Percentiles rank a stretch among this genome's conserved stretches.
Evolutionary conservation across 495 filamentous ascomycete species (phyloP).

Genomic region (Hapsidospora chrysogenum): DNA sequence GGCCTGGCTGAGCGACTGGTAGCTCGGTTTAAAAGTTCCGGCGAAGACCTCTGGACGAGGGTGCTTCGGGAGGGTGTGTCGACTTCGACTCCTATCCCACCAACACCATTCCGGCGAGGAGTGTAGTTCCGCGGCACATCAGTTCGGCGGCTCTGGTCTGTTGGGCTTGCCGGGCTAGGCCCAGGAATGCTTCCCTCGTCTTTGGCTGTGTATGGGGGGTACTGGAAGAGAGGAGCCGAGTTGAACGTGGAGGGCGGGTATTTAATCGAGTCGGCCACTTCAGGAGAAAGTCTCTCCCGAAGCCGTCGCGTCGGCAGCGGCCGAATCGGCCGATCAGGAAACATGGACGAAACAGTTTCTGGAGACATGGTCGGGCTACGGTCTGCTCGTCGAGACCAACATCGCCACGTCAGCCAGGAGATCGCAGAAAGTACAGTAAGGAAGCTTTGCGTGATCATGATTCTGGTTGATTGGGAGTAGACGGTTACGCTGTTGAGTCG

Average conservation of each 20-base stretch:
- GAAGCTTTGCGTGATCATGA: too few relatives aligned
- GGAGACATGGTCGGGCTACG: constrained; percentile 34
- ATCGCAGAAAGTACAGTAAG: too few relatives aligned
- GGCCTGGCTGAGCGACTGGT: neutral
- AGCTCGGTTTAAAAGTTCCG: neutral
- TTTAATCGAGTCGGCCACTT: constrained; percentile 64
- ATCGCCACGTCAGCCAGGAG: neutral
- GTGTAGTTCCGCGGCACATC: constrained; percentile 10
- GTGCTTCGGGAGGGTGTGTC: neutral
- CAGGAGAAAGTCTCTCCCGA: constrained; percentile 67
- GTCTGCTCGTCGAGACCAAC: neutral
- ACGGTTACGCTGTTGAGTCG: too few relatives aligned
- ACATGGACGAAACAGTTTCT: constrained; percentile 58
- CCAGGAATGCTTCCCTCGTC: constrained; percentile 12
- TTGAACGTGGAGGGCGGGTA: constrained; percentile 58
- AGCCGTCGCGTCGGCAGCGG: constrained; percentile 80
- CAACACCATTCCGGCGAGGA: neutral
- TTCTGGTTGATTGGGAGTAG: too few relatives aligned
- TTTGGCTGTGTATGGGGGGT: constrained; percentile 37
- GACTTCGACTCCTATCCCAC: neutral
- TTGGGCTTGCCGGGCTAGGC: constrained; percentile 5
- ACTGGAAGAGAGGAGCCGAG: constrained; percentile 57
- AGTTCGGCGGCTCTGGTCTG: constrained; percentile 9
- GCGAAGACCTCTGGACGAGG: neutral
- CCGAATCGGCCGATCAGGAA: constrained; percentile 80